These are phyloP conservation scores for Phytophthora nicotianae DNA, from an alignment of 352 stramenopile species.

Conservation along the genomic window DNA sequence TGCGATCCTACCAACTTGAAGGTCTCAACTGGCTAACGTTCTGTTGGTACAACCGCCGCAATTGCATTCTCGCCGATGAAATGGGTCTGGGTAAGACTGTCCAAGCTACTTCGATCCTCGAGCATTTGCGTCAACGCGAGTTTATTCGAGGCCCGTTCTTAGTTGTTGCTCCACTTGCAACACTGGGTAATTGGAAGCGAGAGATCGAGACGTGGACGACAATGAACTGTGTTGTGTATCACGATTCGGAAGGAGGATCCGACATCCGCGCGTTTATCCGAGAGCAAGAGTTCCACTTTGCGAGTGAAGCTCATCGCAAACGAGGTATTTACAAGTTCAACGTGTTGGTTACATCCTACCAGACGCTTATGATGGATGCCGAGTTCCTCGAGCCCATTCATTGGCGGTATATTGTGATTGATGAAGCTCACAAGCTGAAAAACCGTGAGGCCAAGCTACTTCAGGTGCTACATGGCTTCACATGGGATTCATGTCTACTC, in stretches of 20 bases:
- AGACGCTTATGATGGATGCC: conserved; percentile 95
- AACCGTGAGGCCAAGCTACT: conserved; percentile 96
- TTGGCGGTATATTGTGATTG: conserved; percentile 98
- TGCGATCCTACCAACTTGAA: conserved; percentile 98
- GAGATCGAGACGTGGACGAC: conserved; percentile 99
- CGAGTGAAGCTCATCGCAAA: conserved; percentile 75
- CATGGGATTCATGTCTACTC: conserved; percentile 92
- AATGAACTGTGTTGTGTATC: conserved; percentile 99
- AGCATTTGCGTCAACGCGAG: conserved; percentile 93
- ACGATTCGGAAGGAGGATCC: conserved; percentile 93
- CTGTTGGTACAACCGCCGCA: conserved; percentile 97
- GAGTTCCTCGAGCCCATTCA: conserved; percentile 92
- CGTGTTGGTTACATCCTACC: conserved; percentile 98
- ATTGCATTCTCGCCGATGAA: conserved; percentile 91
- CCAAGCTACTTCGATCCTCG: conserved; percentile 93
- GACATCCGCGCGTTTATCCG: conserved; percentile 94
- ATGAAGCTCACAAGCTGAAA: conserved; percentile 99
- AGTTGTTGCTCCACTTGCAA: conserved; percentile 97
- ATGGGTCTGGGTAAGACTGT: conserved; percentile 93
- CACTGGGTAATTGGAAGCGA: conserved; percentile 98
- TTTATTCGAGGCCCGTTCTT: conserved; percentile 97
- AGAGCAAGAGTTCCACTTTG: conserved; percentile 97
- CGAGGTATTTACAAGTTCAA: conserved; percentile 94
- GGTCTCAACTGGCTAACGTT: conserved; percentile 98
- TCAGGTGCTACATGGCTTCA: conserved; percentile 87